A percentile compares a stretch with the other conserved stretches of the same genome.
These are phyloP conservation scores for Eucalyptus paniculata DNA, from an alignment of 345 rosid species.

Conservation along the genomic window DNA sequence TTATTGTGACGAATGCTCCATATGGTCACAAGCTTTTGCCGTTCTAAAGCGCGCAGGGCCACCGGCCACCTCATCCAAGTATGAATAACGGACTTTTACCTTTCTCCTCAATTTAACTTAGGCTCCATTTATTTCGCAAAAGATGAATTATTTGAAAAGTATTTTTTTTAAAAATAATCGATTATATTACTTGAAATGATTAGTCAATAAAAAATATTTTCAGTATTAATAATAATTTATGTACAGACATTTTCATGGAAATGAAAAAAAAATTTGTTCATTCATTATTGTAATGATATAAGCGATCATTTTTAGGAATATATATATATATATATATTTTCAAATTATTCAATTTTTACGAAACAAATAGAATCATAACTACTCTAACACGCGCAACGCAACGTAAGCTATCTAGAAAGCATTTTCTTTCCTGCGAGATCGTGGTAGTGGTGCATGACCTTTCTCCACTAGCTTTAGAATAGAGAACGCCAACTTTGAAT, in stretches of 20 bases:
- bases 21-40: not conserved
- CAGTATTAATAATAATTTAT: not conserved
- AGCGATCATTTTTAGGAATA: not conserved
- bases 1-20: not conserved
- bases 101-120: not conserved
- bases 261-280: not conserved
- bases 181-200: not conserved
- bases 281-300: not conserved
- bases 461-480: not conserved
- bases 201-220: not conserved
- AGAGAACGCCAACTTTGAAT: not conserved
- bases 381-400: not conserved
- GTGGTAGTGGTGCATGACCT: not conserved
- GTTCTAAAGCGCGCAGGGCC: not conserved
- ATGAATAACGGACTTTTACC: not conserved
- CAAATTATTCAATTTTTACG: not conserved
- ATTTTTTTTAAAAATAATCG: fast-evolving
- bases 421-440: not conserved
- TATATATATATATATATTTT: not conserved
- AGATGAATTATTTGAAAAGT: not conserved
- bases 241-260: not conserved
- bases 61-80: not conserved
- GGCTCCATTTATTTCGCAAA: not conserved
- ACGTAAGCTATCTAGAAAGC: not conserved
- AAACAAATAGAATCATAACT: not conserved